A percentile compares a stretch with the other conserved stretches of the same genome.
Evolutionary conservation across 495 filamentous ascomycete genomes (phyloP).

Genomic region (Daldinia loculata): DNA sequence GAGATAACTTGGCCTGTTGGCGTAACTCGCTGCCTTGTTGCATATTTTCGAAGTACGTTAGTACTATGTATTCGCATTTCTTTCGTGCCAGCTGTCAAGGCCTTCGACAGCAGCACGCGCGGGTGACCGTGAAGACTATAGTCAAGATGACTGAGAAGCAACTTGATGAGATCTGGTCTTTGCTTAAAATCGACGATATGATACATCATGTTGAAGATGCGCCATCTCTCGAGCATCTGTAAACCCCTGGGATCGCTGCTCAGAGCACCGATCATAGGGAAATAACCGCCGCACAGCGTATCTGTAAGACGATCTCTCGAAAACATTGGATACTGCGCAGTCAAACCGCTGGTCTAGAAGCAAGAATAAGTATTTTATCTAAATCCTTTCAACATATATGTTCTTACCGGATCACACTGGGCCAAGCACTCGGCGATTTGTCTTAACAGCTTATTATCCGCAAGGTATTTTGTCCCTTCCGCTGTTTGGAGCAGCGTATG

Average conservation of each 20-base stretch:
- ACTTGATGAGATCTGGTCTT: constrained; percentile 87
- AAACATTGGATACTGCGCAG: constrained; percentile 87
- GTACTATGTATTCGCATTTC: constrained; percentile 89
- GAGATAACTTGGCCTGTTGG: constrained; percentile 50
- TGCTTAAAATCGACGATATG: constrained; percentile 92
- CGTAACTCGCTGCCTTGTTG: constrained; percentile 58
- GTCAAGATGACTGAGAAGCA: constrained; percentile 88
- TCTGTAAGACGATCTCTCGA: constrained; percentile 81
- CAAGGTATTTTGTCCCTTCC: constrained; percentile 85
- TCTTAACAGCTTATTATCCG: constrained; percentile 89
- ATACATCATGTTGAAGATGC: constrained; percentile 99
- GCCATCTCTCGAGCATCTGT: constrained; percentile 93
- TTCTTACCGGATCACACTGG: constrained; percentile 77
- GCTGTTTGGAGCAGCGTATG: constrained; percentile 81
- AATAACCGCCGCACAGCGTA: constrained; percentile 90
- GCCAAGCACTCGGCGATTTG: constrained; percentile 96
- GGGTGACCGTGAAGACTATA: constrained; percentile 87
- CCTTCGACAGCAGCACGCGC: constrained; percentile 90
- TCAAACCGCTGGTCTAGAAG: constrained; percentile 80
- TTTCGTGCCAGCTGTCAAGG: constrained; percentile 89
- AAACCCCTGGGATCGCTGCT: constrained; percentile 83
- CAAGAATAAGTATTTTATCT: constrained; percentile 29
- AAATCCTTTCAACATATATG: not conserved
- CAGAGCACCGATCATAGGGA: constrained; percentile 86
- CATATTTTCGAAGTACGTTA: constrained; percentile 83